These are phyloP conservation scores for Dactylonectria estremocensis DNA, from an alignment of 2,329 filamentous ascomycete genomes.

Conservation along the genomic window DNA sequence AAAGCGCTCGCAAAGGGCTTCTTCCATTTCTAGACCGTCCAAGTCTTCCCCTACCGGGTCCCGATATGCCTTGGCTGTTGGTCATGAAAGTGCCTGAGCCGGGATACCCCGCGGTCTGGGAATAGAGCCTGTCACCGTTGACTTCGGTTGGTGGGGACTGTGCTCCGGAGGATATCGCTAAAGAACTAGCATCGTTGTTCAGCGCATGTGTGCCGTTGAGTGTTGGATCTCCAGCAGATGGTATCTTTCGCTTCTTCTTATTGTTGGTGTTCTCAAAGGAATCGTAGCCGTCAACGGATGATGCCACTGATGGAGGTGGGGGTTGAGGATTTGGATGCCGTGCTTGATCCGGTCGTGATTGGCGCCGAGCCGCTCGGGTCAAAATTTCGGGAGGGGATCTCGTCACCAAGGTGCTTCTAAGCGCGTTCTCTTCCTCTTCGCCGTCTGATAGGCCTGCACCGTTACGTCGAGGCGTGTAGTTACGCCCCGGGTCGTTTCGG, in stretches of 20 bases:
- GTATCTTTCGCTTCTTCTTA: constrained; percentile 99
- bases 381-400: constrained; percentile 64
- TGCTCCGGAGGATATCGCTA: constrained; percentile 44
- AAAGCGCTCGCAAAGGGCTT: constrained; percentile 73
- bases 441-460: constrained; percentile 69
- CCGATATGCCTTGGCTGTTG: constrained; percentile 76
- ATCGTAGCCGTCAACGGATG: constrained; percentile 90
- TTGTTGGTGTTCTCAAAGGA: constrained; percentile 99
- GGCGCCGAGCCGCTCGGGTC: constrained; percentile 59
- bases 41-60: constrained; percentile 87
- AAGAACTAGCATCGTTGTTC: constrained; percentile 59
- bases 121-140: constrained; percentile 44
- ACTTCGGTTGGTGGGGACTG: constrained; percentile 51
- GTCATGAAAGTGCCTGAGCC: constrained; percentile 67
- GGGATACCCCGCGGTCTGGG: constrained; percentile 46
- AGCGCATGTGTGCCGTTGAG: constrained; percentile 59
- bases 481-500: constrained; percentile 43
- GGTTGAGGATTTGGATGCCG: constrained; percentile 67
- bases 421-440: constrained; percentile 70
- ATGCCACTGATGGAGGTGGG: constrained; percentile 75
- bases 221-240: constrained; percentile 82
- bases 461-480: constrained; percentile 48
- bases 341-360: constrained; percentile 61
- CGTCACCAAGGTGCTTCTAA: constrained; percentile 58
- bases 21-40: constrained; percentile 76